Percentiles rank a stretch among this genome's conserved stretches.
These are phyloP conservation scores for Cladosporium colombiae DNA, from an alignment of 2,329 filamentous ascomycete species.

Conservation along the genomic window DNA sequence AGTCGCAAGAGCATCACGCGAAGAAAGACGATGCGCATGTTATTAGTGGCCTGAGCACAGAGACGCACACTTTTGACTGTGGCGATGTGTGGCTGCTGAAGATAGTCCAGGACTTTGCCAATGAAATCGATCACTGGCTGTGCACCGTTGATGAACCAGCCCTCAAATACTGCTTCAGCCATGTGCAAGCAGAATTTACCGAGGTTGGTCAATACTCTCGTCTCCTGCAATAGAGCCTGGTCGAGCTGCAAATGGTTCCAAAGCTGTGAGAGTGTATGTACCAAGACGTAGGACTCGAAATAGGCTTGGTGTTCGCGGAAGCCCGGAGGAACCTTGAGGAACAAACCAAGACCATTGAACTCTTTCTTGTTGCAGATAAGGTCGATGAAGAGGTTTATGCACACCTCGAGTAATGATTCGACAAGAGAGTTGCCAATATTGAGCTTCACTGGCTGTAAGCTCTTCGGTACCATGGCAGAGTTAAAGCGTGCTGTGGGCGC, in stretches of 20 bases:
- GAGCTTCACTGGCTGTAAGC: slow-evolving; percentile 50
- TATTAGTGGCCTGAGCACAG: slow-evolving; percentile 78
- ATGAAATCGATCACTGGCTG: slow-evolving; percentile 82
- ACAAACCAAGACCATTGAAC: slow-evolving; percentile 83
- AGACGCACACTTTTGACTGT: slow-evolving; percentile 84
- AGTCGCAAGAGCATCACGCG: slow-evolving; percentile 77
- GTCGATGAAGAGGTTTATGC: slow-evolving; percentile 79
- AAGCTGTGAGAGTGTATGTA: slow-evolving; percentile 71
- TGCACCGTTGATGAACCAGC: slow-evolving; percentile 91
- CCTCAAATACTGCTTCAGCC: slow-evolving; percentile 88
- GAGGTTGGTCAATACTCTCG: slow-evolving; percentile 82
- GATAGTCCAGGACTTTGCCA: slow-evolving; percentile 80
- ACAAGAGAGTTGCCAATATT: slow-evolving; percentile 69
- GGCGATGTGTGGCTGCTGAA: slow-evolving; percentile 81
- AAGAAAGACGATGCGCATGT: slow-evolving; percentile 75
- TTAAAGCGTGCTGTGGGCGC: slow-evolving; percentile 65
- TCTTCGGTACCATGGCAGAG: slow-evolving; percentile 59
- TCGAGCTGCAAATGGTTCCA: slow-evolving; percentile 70
- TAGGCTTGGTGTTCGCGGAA: slow-evolving; percentile 94
- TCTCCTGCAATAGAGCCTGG: slow-evolving; percentile 73
- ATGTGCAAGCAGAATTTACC: slow-evolving; percentile 78
- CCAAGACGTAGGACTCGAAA: slow-evolving; percentile 87
- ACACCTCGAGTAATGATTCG: slow-evolving; percentile 74
- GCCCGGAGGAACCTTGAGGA: slow-evolving; percentile 83
- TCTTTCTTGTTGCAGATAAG: slow-evolving; percentile 86